phyloP scores from a whole-genome alignment of 2,329 filamentous ascomycete genomes.

The Myriosclerotinia curreyana region DNA sequence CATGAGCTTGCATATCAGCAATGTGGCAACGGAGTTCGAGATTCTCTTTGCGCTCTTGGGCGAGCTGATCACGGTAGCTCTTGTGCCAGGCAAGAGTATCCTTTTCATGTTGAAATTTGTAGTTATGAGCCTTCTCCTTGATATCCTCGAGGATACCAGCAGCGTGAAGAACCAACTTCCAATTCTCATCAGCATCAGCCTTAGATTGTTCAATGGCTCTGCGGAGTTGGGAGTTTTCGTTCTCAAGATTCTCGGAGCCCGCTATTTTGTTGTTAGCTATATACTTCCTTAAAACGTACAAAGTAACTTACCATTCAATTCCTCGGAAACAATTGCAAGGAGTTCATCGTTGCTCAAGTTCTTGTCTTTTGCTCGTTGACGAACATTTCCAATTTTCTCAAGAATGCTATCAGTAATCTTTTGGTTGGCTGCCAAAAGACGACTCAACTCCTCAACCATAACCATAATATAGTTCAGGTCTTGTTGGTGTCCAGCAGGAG shows the following conservation, averaged over 20 bases:
- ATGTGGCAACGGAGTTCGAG: slow-evolving; percentile 61
- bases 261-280: slow-evolving; percentile 23
- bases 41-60: slow-evolving; percentile 63
- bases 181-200: slow-evolving; percentile 59
- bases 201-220: slow-evolving; percentile 62
- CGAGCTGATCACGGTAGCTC: slow-evolving; percentile 62
- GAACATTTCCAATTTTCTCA: slow-evolving; percentile 58
- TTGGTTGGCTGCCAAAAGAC: slow-evolving; percentile 44
- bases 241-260: slow-evolving; percentile 52
- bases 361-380: slow-evolving; percentile 49
- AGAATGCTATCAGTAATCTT: slow-evolving; percentile 64
- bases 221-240: slow-evolving; percentile 57
- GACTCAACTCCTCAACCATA: slow-evolving; percentile 63
- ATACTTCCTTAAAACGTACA: background rate
- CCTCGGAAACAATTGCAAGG: slow-evolving; percentile 53
- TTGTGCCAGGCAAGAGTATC: slow-evolving; percentile 64
- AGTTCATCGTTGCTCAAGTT: slow-evolving; percentile 57
- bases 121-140: slow-evolving; percentile 62
- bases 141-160: slow-evolving; percentile 55
- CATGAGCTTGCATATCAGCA: slow-evolving; percentile 63
- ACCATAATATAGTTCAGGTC: slow-evolving; percentile 66
- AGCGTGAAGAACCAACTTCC: slow-evolving; percentile 53
- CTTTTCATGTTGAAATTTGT: slow-evolving; percentile 60
- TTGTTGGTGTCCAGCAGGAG: slow-evolving; percentile 64
- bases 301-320: slow-evolving; percentile 50